Conservation (phyloP, 805 yeast species). For the Lachancea fermentati region DNA sequence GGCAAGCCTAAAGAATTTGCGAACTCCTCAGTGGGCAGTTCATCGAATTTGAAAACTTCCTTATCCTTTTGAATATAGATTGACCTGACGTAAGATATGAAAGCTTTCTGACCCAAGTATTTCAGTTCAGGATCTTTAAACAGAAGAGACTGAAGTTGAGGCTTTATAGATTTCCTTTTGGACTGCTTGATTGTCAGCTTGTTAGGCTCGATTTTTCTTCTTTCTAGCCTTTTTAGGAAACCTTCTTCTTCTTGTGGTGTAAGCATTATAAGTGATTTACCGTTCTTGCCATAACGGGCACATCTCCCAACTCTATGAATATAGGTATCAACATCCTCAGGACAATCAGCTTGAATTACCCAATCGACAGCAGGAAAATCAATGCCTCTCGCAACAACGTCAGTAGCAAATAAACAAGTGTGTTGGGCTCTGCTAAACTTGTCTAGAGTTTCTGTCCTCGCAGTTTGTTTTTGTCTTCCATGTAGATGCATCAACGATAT, state of each 20-base stretch:
- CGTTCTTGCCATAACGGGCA: slow-evolving; percentile 81
- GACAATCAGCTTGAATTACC: slow-evolving; percentile 91
- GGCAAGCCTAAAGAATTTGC: slow-evolving; percentile 91
- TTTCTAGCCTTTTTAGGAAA: slow-evolving; percentile 56
- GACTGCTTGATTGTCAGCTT: slow-evolving; percentile 70
- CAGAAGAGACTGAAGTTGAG: slow-evolving; percentile 83
- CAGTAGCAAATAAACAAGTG: slow-evolving; percentile 83
- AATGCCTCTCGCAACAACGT: slow-evolving; percentile 85
- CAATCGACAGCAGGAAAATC: slow-evolving; percentile 92
- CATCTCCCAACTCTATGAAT: slow-evolving; percentile 88
- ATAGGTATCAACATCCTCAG: slow-evolving; percentile 84
- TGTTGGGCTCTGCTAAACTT: slow-evolving; percentile 74
- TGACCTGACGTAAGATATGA: slow-evolving; percentile 83
- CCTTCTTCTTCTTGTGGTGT: slow-evolving; percentile 79
- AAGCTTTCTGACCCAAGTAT: slow-evolving; percentile 92
- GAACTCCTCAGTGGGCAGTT: slow-evolving; percentile 72
- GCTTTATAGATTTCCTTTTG: slow-evolving; percentile 64
- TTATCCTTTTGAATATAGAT: slow-evolving; percentile 83
- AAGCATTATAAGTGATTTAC: slow-evolving; percentile 76
- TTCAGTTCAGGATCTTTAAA: slow-evolving; percentile 89
- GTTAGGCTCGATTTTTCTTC: slow-evolving; percentile 62
- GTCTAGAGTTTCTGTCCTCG: slow-evolving; percentile 74
- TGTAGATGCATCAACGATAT: slow-evolving; percentile 78
- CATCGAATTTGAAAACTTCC: slow-evolving; percentile 72
- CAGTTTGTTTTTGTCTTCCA: slow-evolving; percentile 87